A percentile compares a stretch with the other conserved stretches of the same genome.
phyloP scores from a whole-genome alignment of 768 basidiomycete genomes.

The Collybia sordida region DNA sequence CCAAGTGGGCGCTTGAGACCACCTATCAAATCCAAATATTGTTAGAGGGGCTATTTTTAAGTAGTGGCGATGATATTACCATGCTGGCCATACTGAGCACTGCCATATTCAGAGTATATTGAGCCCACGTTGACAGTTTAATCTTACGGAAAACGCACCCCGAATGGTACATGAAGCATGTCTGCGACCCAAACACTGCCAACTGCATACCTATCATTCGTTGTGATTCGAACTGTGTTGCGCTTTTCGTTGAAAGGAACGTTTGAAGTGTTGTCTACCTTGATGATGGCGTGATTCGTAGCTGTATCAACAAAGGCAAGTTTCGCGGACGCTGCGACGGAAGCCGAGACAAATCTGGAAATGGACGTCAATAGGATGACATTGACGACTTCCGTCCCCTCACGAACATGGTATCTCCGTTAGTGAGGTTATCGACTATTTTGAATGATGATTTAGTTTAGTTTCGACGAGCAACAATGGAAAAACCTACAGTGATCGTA shows the following conservation, averaged over 20 bases:
- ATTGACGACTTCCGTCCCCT: background rate
- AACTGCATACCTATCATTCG: slow-evolving; percentile 51
- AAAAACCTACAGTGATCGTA: slow-evolving; percentile 57
- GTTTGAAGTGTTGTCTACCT: slow-evolving; percentile 67
- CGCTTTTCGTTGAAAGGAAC: slow-evolving; percentile 57
- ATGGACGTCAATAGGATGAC: slow-evolving; percentile 1
- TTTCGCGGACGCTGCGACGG: slow-evolving; percentile 42
- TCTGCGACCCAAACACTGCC: slow-evolving; percentile 69
- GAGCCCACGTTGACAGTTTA: background rate
- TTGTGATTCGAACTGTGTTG: slow-evolving; percentile 65
- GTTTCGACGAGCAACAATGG: no score
- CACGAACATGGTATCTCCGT: slow-evolving; percentile 56
- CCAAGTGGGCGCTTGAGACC: slow-evolving; percentile 59
- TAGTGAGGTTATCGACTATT: slow-evolving; percentile 68
- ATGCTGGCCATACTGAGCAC: slow-evolving; percentile 76
- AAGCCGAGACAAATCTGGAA: slow-evolving; percentile 48
- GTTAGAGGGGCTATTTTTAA: background rate
- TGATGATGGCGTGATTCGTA: slow-evolving; percentile 74
- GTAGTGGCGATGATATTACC: slow-evolving; percentile 27
- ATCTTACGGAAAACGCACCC: slow-evolving; percentile 37
- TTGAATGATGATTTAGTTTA: no score
- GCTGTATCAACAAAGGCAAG: slow-evolving; percentile 62
- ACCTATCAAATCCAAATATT: slow-evolving; percentile 21
- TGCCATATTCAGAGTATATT: slow-evolving; percentile 19
- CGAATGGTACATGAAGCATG: slow-evolving; percentile 63